Percentiles rank a stretch among this genome's conserved stretches.
Evolutionary conservation across 1,284 basidiomycete genomes (phyloP).

Genomic region (Mrakiaceae sp.): DNA sequence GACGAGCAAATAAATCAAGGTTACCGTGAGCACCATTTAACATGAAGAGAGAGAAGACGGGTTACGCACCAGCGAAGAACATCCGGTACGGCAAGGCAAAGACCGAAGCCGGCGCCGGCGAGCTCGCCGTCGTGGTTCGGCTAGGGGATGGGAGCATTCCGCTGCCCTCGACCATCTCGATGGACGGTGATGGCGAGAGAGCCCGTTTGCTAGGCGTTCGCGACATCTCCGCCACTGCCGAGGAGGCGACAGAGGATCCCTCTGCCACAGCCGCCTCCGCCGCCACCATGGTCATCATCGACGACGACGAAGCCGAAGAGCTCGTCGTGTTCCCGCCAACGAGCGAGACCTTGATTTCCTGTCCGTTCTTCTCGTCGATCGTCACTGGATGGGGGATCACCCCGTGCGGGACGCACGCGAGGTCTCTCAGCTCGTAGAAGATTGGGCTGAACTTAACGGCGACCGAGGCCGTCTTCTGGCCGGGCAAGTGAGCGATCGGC

Average conservation of each 20-base stretch:
- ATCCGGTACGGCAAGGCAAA: constrained; percentile 89
- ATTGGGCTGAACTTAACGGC: constrained; percentile 90
- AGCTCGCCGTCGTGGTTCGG: background rate
- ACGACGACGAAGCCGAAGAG: constrained; percentile 30
- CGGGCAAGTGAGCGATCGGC: constrained; percentile 88
- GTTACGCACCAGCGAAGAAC: constrained; percentile 54
- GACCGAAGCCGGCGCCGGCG: constrained; percentile 34
- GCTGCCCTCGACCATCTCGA: background rate
- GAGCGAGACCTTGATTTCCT: constrained; percentile 49
- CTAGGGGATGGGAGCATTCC: background rate
- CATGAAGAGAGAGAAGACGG: no score
- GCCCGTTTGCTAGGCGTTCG: no score
- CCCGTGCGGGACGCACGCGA: constrained; percentile 25
- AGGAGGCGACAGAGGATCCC: background rate
- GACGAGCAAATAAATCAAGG: no score
- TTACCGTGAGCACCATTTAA: no score
- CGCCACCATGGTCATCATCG: constrained; percentile 13
- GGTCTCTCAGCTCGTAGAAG: constrained; percentile 66
- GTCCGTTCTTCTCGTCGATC: constrained; percentile 54
- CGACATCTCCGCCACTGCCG: background rate
- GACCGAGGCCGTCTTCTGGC: constrained; percentile 88
- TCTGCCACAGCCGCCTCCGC: constrained; percentile 21
- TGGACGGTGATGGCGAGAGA: background rate
- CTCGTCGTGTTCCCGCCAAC: constrained; percentile 28
- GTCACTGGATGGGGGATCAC: constrained; percentile 38